Evolutionary conservation across 1,139 yeast genomes (phyloP).

Genomic region (Trichomonascaceae sp.): DNA sequence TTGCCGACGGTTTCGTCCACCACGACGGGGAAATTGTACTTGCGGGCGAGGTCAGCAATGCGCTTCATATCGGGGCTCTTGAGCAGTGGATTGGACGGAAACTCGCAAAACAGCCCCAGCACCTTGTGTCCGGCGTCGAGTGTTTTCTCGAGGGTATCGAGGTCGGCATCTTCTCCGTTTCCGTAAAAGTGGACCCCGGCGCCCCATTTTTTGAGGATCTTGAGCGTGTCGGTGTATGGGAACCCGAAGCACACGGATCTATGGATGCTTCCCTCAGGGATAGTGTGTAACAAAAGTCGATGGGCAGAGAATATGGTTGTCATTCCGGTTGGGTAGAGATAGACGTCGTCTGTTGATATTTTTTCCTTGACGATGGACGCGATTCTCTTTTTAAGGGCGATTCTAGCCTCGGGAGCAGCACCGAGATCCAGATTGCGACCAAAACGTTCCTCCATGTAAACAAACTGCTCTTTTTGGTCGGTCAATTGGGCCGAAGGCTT

Average conservation of each 20-base stretch:
- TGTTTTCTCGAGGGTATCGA: conserved; percentile 48
- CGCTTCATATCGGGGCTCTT: conserved; percentile 65
- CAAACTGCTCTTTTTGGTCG: conserved; percentile 40
- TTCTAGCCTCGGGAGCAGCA: conserved; percentile 63
- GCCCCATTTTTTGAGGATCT: conserved; percentile 78
- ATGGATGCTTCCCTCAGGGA: conserved; percentile 12
- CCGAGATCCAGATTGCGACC: conserved; percentile 78
- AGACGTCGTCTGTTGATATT: conserved; percentile 64
- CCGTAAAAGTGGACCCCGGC: conserved; percentile 73
- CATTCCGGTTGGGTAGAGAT: conserved; percentile 85
- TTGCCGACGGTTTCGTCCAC: conserved; percentile 94
- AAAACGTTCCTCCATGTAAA: conserved; percentile 75
- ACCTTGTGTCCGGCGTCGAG: conserved; percentile 45
- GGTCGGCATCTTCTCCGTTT: conserved; percentile 61
- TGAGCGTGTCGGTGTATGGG: conserved; percentile 87
- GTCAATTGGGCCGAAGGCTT: conserved; percentile 2
- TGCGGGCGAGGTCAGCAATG: conserved; percentile 51
- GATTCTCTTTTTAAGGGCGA: conserved; percentile 60
- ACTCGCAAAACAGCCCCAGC: conserved; percentile 72
- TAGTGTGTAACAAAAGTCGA: conserved; percentile 38
- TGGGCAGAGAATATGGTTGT: conserved; percentile 81
- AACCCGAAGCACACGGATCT: conserved; percentile 80
- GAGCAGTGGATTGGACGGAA: conserved; percentile 85
- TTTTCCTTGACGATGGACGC: conserved; percentile 47
- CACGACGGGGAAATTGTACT: conserved; percentile 62